Evolutionary conservation across 305 asterid species (phyloP).

Genomic region (Fraxinus greggii): DNA sequence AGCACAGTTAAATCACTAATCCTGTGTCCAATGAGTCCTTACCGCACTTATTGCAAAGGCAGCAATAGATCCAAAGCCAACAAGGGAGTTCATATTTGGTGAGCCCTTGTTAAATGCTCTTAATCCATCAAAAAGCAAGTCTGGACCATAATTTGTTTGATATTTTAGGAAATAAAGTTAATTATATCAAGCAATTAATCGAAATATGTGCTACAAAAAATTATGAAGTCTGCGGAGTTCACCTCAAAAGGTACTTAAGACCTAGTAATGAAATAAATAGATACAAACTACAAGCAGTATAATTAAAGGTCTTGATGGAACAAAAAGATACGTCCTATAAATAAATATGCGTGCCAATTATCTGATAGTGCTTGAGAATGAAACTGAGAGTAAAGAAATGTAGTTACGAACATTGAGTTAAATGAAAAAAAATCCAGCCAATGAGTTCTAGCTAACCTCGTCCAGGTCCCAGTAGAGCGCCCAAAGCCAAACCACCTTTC

Average conservation of each 20-base stretch:
- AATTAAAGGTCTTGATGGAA: background rate
- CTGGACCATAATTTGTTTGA: slow-evolving; percentile 40
- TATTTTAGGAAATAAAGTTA: slow-evolving; percentile 19
- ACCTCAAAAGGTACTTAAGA: background rate
- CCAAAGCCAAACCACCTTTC: slow-evolving; percentile 88
- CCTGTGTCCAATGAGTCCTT: slow-evolving; percentile 32
- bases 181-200: background rate
- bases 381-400: background rate
- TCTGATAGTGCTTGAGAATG: background rate
- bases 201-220: background rate
- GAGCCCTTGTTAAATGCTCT: slow-evolving; percentile 81
- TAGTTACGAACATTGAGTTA: background rate
- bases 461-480: slow-evolving; percentile 92
- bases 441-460: slow-evolving; percentile 58
- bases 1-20: slow-evolving; percentile 17
- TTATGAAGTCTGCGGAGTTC: background rate
- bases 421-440: slow-evolving; percentile 10
- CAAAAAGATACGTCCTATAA: background rate
- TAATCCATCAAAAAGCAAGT: slow-evolving; percentile 84
- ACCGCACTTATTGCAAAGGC: slow-evolving; percentile 94
- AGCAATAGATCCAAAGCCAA: slow-evolving; percentile 92
- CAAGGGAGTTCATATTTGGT: slow-evolving; percentile 98
- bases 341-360: background rate
- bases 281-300: background rate
- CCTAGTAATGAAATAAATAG: background rate